Conservation (phyloP, 805 yeast species). For the Brettanomyces sp. region DNA sequence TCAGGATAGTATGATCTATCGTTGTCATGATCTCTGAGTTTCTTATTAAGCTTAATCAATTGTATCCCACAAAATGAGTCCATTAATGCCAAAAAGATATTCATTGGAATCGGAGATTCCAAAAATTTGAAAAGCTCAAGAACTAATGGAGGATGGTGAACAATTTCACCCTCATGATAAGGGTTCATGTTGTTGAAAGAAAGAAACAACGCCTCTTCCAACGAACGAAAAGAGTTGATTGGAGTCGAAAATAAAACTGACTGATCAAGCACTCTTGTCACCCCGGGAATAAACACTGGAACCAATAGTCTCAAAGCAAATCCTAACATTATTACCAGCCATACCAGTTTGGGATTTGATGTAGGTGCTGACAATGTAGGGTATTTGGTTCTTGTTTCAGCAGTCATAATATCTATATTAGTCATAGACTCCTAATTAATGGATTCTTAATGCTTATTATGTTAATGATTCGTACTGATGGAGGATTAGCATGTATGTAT, state of each 20-base stretch:
- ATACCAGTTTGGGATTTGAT: constrained; percentile 1
- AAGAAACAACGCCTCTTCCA: constrained; percentile 62
- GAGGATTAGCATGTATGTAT: no score
- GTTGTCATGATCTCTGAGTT: constrained; percentile 19
- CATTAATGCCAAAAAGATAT: constrained; percentile 41
- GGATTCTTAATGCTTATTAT: no score
- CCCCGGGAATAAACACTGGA: constrained; percentile 21
- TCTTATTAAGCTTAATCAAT: constrained; percentile 40
- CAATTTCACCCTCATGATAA: constrained; percentile 71
- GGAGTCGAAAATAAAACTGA: constrained; percentile 67
- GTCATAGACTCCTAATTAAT: no score
- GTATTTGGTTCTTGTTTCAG: neutral
- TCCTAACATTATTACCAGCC: constrained; percentile 13
- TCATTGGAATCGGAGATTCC: constrained; percentile 6
- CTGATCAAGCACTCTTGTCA: constrained; percentile 30
- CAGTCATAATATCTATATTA: no score
- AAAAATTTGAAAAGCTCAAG: constrained; percentile 39
- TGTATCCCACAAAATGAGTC: constrained; percentile 53
- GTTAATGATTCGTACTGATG: no score
- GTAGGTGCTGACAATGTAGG: constrained; percentile 3
- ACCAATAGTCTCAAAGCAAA: constrained; percentile 16
- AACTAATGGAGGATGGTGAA: constrained; percentile 77
- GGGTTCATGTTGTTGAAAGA: constrained; percentile 47
- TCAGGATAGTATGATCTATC: constrained; percentile 6
- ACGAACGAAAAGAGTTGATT: constrained; percentile 52